phyloP scores from a whole-genome alignment of 768 basidiomycete genomes.

The Phlebiopsis flavidoalba region DNA sequence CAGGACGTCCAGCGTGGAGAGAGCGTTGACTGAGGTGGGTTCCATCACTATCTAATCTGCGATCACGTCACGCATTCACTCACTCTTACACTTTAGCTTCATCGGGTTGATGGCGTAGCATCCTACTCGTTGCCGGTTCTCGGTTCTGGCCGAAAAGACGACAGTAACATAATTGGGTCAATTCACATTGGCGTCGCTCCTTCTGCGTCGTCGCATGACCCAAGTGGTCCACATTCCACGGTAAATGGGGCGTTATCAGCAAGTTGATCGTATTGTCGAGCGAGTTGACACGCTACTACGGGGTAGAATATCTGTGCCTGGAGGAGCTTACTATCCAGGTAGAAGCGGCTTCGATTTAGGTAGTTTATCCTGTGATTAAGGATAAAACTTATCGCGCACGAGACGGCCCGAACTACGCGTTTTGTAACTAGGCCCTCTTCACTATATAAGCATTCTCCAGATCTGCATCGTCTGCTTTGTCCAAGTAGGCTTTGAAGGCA shows the following conservation, averaged over 20 bases:
- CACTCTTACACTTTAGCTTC: constrained; percentile 43
- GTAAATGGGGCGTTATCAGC: constrained; percentile 47
- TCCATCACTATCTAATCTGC: not conserved
- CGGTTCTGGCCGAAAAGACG: constrained; percentile 82
- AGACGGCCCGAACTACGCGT: too few relatives aligned
- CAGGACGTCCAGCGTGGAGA: constrained; percentile 46
- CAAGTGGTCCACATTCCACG: constrained; percentile 46
- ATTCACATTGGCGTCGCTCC: constrained; percentile 86
- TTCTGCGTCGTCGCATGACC: constrained; percentile 52
- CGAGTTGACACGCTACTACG: constrained; percentile 71
- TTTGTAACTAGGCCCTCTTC: too few relatives aligned
- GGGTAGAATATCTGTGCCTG: constrained; percentile 69
- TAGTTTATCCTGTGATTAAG: too few relatives aligned
- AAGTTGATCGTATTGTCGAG: constrained; percentile 68
- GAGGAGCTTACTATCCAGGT: constrained; percentile 85
- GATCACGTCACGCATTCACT: not conserved
- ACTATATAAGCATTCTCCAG: too few relatives aligned
- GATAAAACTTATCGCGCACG: too few relatives aligned
- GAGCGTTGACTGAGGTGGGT: constrained; percentile 61
- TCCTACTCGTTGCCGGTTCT: constrained; percentile 82
- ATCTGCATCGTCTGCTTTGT: too few relatives aligned
- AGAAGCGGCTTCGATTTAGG: not conserved
- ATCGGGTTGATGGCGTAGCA: constrained; percentile 69
- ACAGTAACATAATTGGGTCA: constrained; percentile 78
- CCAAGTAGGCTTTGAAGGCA: not conserved